phyloP scores from a whole-genome alignment of 192 early-diverging fungal genomes.

The Backusella westeae region DNA sequence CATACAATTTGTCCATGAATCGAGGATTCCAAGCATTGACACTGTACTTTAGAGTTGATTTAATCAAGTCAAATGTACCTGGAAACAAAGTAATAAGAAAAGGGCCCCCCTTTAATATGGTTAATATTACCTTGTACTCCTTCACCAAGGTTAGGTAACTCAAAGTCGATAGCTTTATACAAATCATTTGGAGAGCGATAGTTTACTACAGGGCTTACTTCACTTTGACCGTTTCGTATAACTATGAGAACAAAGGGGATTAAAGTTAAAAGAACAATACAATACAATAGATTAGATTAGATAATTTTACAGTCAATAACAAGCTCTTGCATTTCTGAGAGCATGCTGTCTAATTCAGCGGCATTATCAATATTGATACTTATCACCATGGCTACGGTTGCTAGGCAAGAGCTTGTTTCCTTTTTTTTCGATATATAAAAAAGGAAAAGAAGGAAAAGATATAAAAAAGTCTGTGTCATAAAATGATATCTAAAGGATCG shows the following conservation, averaged over 20 bases:
- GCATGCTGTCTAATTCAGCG: constrained; percentile 22
- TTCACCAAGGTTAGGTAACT: constrained; percentile 38
- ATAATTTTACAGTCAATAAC: background rate
- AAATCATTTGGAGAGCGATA: constrained; percentile 45
- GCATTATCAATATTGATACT: constrained; percentile 4
- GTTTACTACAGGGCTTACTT: constrained; percentile 36
- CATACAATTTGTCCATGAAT: constrained; percentile 84
- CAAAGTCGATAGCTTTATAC: constrained; percentile 46
- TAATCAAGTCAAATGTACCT: constrained; percentile 35
- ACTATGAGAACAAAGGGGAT: constrained; percentile 30
- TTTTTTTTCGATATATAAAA: background rate
- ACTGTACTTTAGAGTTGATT: constrained; percentile 48
- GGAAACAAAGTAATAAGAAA: background rate
- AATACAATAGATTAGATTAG: background rate
- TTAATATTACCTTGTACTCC: constrained; percentile 43
- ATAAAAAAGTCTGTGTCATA: background rate
- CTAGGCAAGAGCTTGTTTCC: background rate
- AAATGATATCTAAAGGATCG: background rate
- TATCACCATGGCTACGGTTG: constrained; percentile 10
- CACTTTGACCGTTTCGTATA: constrained; percentile 41
- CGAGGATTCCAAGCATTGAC: constrained; percentile 65
- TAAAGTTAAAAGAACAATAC: background rate
- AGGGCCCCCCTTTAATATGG: no score
- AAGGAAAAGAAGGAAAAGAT: background rate
- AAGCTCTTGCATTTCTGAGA: constrained; percentile 16